Percentiles rank a stretch among this genome's conserved stretches.
Evolutionary conservation across 106 monocot species (phyloP).

Genomic region (Dendrobium nobile): DNA sequence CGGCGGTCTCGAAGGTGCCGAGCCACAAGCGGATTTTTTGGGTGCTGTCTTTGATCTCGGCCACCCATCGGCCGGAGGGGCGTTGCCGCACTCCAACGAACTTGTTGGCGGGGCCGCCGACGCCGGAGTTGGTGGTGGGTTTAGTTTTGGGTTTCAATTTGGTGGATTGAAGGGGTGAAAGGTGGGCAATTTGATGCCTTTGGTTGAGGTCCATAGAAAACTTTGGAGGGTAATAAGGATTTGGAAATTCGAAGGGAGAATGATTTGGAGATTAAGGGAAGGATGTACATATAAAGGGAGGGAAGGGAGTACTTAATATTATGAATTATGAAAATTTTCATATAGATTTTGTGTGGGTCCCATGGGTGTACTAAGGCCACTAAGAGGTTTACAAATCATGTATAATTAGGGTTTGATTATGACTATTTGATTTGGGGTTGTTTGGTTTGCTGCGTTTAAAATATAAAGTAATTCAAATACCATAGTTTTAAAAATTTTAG

Average conservation of each 20-base stretch:
- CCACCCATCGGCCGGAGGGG: slow-evolving; percentile 68
- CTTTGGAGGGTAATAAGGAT: not conserved
- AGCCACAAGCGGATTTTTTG: slow-evolving; percentile 74
- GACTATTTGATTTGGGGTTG: too few species aligned
- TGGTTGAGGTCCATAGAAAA: not conserved
- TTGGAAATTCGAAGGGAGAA: not conserved
- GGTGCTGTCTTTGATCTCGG: slow-evolving; percentile 64
- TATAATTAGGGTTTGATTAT: too few species aligned
- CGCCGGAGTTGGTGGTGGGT: not conserved
- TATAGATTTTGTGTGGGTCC: too few species aligned
- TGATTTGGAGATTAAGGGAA: too few species aligned
- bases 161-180: not conserved
- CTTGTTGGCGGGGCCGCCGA: not conserved
- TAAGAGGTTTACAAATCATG: too few species aligned
- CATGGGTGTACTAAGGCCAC: too few species aligned
- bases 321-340: too few species aligned
- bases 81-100: slow-evolving; percentile 21
- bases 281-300: not conserved
- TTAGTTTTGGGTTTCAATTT: not conserved
- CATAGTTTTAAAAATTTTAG: too few species aligned
- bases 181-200: not conserved
- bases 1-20: slow-evolving; percentile 68
- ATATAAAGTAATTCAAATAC: too few species aligned
- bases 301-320: too few species aligned
- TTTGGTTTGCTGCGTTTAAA: too few species aligned